A percentile compares a stretch with the other conserved stretches of the same genome.
These are phyloP conservation scores for Aciculoconidium aculeatum DNA, from an alignment of 805 yeast genomes.

Conservation along the genomic window DNA sequence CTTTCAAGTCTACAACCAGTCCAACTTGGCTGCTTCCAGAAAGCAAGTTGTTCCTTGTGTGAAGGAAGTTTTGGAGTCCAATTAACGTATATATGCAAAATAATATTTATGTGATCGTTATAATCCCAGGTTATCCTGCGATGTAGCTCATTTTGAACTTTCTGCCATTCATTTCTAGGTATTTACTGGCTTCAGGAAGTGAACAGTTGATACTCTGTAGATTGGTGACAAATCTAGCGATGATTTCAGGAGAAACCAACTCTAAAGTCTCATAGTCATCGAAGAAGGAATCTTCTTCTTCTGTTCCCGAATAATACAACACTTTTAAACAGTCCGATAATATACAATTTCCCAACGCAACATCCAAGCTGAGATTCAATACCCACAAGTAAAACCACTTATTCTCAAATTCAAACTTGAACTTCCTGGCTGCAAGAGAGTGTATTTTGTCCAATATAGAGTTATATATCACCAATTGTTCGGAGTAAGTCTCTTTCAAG, in stretches of 20 bases:
- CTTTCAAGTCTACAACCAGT: slow-evolving; percentile 37
- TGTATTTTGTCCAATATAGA: slow-evolving; percentile 32
- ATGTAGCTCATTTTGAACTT: slow-evolving; percentile 21
- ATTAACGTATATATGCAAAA: neutral
- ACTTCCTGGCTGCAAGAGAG: slow-evolving; percentile 31
- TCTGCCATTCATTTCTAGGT: slow-evolving; percentile 11
- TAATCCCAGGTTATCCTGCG: neutral
- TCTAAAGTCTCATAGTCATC: slow-evolving; percentile 15
- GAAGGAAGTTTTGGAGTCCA: slow-evolving; percentile 24
- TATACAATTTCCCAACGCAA: slow-evolving; percentile 13
- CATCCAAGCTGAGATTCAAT: slow-evolving; percentile 28
- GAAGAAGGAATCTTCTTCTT: slow-evolving; percentile 9
- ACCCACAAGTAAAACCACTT: slow-evolving; percentile 28
- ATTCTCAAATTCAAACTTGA: slow-evolving; percentile 12
- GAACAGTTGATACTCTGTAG: slow-evolving; percentile 12
- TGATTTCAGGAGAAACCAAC: slow-evolving; percentile 12
- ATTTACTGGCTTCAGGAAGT: slow-evolving; percentile 16
- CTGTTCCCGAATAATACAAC: slow-evolving; percentile 14
- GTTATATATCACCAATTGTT: slow-evolving; percentile 16
- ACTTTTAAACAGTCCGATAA: slow-evolving; percentile 24
- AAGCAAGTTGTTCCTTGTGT: slow-evolving; percentile 79
- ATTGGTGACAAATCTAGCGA: slow-evolving; percentile 11
- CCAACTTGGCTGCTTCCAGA: slow-evolving; percentile 60
- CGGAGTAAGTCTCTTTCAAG: slow-evolving; percentile 12
- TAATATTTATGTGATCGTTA: neutral